Base-by-base conservation (phyloP, 2,329 filamentous ascomycete species). In the Pseudodiploospora longispora region DNA sequence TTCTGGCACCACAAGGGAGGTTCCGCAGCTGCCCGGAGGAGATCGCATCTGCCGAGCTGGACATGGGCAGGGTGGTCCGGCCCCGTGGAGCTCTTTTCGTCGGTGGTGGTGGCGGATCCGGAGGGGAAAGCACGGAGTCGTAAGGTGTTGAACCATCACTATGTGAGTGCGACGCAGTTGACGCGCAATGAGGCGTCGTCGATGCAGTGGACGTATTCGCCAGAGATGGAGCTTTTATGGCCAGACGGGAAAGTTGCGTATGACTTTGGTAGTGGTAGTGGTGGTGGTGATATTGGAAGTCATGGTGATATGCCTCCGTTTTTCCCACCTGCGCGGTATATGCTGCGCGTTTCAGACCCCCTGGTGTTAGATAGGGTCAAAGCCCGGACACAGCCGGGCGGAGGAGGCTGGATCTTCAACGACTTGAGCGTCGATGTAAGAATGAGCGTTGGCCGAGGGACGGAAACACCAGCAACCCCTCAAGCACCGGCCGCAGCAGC, bases 61-160 rank as follows among this genome's bases (percentile, higher is more conserved):
- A 61, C 61, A 2, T 64, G 62, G 62, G 61, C 61, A 3, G 62
- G 62, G 2, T 64, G 62, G 62, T 52, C 55, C 12, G 62, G 62
- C 10, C 50, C 58, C 5, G 62, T 64, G 9, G 61, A 63, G 30
- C 49, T 64, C 36, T 54, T 58, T 47, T 64, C 60, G 5, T 60
- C 59, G 8, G 56, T 64, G 27, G 50, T 55, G 2, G 54, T 64
- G n/a, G 52, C 55, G 5, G 61, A 62, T 29, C 52, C 58, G 2
- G 58, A 59, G 12, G 56, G 50, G 34, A 60, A 53, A 30, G 37
- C 47, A 27, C 51, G 55, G 32, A 52, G 55, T 19, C 57, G 57
- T 40, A 64, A 62, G 49, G 49, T 60, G 7, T 55, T 63, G 27
- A 59, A 57, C 40, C 61, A 63, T 30, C 61, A 64, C 51, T 64